Evolutionary conservation across 2,329 filamentous ascomycete genomes (phyloP).

Genomic region (Aspergillus sp.): DNA sequence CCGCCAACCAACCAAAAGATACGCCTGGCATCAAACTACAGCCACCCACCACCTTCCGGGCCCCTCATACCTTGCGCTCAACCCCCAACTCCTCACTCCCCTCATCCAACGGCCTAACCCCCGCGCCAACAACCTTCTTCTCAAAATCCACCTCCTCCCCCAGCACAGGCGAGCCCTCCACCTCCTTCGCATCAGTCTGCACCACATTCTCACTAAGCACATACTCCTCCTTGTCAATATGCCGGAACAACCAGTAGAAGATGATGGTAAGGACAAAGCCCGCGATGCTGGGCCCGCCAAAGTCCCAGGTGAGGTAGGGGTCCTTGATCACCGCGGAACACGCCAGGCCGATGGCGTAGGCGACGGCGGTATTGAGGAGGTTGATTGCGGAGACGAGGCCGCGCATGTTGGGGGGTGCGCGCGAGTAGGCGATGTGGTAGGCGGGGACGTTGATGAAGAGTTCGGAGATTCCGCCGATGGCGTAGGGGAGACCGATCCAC

Average conservation of each 20-base stretch:
- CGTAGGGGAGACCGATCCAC: constrained; percentile 14
- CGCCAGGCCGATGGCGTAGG: constrained; percentile 47
- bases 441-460: constrained; percentile 51
- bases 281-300: constrained; percentile 55
- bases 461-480: constrained; percentile 43
- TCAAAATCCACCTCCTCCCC: background rate
- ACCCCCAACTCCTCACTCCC: constrained; percentile 1
- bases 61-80: background rate
- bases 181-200: background rate
- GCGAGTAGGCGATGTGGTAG: constrained; percentile 52
- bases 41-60: too few relatives aligned
- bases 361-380: constrained; percentile 47
- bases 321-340: constrained; percentile 51
- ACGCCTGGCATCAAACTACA: too few relatives aligned
- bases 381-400: constrained; percentile 48
- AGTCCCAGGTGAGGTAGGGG: constrained; percentile 55
- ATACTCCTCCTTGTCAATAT: constrained; percentile 56
- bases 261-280: constrained; percentile 53
- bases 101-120: background rate
- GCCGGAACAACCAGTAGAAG: constrained; percentile 54
- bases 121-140: background rate
- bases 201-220: constrained; percentile 33
- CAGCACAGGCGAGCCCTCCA: background rate
- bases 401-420: constrained; percentile 49
- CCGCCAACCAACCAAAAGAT: too few relatives aligned